Evolutionary conservation across 805 yeast genomes (phyloP).

Genomic region (Metschnikowia cerradonensis): DNA sequence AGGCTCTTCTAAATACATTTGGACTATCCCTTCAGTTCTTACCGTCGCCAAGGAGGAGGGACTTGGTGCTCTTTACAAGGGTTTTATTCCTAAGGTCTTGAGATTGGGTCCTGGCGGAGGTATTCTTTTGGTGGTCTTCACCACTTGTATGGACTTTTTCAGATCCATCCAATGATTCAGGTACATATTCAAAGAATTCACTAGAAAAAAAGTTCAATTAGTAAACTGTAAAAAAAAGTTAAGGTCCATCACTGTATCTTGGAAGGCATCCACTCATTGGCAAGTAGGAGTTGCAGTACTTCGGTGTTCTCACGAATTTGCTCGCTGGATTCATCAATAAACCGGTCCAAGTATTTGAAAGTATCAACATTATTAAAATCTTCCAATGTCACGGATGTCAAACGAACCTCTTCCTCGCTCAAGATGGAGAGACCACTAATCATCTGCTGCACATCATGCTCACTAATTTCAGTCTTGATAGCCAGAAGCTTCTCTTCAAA

Average conservation of each 20-base stretch:
- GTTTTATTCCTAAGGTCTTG: conserved; percentile 93
- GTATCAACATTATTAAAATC: conserved; percentile 21
- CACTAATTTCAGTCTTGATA: conserved; percentile 15
- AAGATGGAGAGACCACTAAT: conserved; percentile 11
- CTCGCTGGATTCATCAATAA: not conserved
- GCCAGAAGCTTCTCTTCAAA: conserved; percentile 19
- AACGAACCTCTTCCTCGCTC: conserved; percentile 3
- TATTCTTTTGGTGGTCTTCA: conserved; percentile 92
- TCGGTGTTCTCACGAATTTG: not conserved
- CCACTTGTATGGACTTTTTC: conserved; percentile 91
- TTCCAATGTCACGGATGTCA: conserved; percentile 6
- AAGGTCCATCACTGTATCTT: not conserved
- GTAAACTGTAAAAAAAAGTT: no score
- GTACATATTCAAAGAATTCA: not conserved
- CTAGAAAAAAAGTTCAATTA: no score
- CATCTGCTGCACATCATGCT: conserved; percentile 8
- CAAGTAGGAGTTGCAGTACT: not conserved
- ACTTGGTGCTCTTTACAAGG: conserved; percentile 84
- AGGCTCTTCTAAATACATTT: conserved; percentile 79
- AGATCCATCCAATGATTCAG: conserved; percentile 42
- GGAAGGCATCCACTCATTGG: not conserved
- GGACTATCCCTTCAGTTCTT: conserved; percentile 81
- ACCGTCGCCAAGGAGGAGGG: conserved; percentile 89
- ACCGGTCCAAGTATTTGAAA: conserved; percentile 15
- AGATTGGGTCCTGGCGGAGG: conserved; percentile 99